Conservation (phyloP, 2,329 filamentous ascomycete species). For the Aspergillus japonicus region DNA sequence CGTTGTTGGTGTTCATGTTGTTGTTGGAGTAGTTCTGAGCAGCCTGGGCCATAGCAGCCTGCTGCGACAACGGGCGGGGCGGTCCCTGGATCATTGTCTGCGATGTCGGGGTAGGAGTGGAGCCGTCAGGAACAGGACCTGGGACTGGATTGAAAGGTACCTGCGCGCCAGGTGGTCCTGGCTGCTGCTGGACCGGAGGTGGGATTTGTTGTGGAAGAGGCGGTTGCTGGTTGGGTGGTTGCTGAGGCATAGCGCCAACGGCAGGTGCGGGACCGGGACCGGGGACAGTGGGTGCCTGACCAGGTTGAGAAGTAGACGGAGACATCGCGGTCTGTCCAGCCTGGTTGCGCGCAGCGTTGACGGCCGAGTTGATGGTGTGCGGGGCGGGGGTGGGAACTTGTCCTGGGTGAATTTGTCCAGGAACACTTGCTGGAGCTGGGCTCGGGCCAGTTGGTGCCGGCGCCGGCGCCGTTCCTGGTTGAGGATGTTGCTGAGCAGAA, state of each 20-base stretch:
- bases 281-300: slow-evolving; percentile 31
- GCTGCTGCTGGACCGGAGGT: slow-evolving; percentile 30
- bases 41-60: slow-evolving; percentile 47
- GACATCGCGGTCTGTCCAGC: slow-evolving; percentile 39
- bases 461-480: slow-evolving; percentile 18
- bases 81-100: slow-evolving; percentile 36
- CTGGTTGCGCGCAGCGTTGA: slow-evolving; percentile 46
- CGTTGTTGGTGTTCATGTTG: slow-evolving; percentile 22
- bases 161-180: slow-evolving; percentile 29
- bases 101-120: slow-evolving; percentile 33
- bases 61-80: slow-evolving; percentile 46
- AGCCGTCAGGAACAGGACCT: slow-evolving; percentile 31
- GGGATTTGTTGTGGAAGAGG: slow-evolving; percentile 16
- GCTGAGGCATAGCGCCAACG: slow-evolving; percentile 21
- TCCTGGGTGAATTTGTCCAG: slow-evolving; percentile 32
- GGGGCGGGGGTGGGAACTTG: slow-evolving; percentile 40
- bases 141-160: slow-evolving; percentile 32
- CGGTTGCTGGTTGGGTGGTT: slow-evolving; percentile 16
- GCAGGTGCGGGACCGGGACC: slow-evolving; percentile 27
- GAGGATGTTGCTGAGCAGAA: slow-evolving; percentile 19
- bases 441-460: slow-evolving; percentile 21
- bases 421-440: slow-evolving; percentile 22
- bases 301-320: slow-evolving; percentile 34
- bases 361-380: slow-evolving; percentile 50
- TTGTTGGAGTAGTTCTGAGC: slow-evolving; percentile 44